Evolutionary conservation across 208 protist genomes (phyloP).

Genomic region (Leptomonas pyrrhocoris): DNA sequence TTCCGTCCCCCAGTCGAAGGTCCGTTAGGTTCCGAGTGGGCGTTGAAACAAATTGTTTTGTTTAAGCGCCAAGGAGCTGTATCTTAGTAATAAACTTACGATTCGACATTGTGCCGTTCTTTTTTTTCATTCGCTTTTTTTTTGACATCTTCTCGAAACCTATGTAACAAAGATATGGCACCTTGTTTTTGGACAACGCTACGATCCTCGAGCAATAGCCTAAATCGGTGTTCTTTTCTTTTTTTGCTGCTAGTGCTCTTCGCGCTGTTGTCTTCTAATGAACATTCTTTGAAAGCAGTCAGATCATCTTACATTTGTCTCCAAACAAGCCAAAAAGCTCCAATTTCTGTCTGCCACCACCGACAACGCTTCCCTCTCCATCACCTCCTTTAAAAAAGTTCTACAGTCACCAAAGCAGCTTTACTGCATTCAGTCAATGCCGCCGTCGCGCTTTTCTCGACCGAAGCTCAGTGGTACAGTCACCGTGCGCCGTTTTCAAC

Average conservation of each 20-base stretch:
- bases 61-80: constrained; percentile 25
- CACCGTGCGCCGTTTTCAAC: constrained; percentile 49
- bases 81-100: not conserved
- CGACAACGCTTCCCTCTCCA: not conserved
- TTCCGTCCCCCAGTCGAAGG: constrained; percentile 39
- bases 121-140: constrained; percentile 14
- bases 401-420: not conserved
- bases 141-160: not conserved
- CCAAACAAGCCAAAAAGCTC: no score
- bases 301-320: no score
- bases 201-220: no score
- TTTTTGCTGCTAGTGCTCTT: no score
- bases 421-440: constrained; percentile 9
- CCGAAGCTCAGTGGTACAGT: constrained; percentile 57
- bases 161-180: no score
- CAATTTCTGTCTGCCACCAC: no score
- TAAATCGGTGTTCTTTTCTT: no score
- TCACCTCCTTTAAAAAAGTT: not conserved
- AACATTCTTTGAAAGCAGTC: no score
- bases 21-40: constrained; percentile 40
- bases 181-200: no score
- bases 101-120: not conserved
- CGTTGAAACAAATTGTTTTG: constrained; percentile 39
- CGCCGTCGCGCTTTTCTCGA: constrained; percentile 29
- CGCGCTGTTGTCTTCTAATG: no score